Percentiles rank a stretch among this genome's conserved stretches.
These are phyloP conservation scores for Pseudogymnoascus destructans DNA, from an alignment of 2,329 filamentous ascomycete genomes.

Conservation along the genomic window DNA sequence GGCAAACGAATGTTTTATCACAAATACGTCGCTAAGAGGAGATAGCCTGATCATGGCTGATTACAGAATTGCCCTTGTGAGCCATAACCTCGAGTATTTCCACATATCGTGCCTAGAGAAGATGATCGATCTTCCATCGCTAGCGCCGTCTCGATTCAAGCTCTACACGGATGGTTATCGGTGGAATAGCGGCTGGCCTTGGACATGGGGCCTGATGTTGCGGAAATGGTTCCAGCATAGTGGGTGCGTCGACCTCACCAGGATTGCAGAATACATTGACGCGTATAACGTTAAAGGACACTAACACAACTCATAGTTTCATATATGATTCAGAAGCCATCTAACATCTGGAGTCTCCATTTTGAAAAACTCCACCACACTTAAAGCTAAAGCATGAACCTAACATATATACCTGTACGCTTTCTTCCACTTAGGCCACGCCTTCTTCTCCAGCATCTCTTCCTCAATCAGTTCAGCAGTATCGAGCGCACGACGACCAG, in stretches of 20 bases:
- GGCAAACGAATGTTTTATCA: not conserved
- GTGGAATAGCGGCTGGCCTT: not conserved
- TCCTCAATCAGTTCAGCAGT: not conserved
- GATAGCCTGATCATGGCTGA: not conserved
- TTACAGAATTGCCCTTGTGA: not conserved
- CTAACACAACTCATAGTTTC: too few species aligned
- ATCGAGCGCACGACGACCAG: conserved; percentile 26
- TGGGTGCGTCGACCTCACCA: not conserved
- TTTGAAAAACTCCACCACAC: too few species aligned
- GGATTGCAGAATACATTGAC: not conserved
- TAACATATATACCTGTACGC: not conserved
- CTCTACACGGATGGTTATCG: not conserved
- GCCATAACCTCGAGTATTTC: not conserved
- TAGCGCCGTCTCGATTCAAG: not conserved
- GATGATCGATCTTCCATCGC: not conserved
- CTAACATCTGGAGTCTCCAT: too few species aligned
- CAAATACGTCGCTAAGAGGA: not conserved
- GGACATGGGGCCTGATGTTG: not conserved
- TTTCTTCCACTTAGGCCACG: not conserved
- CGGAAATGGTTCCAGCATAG: not conserved
- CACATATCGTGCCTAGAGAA: not conserved
- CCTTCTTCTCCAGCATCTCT: not conserved
- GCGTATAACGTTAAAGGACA: not conserved
- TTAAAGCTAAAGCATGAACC: not conserved
- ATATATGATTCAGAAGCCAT: too few species aligned